Conservation (phyloP, 805 yeast genomes). For the Suhomyces pyralidae region DNA sequence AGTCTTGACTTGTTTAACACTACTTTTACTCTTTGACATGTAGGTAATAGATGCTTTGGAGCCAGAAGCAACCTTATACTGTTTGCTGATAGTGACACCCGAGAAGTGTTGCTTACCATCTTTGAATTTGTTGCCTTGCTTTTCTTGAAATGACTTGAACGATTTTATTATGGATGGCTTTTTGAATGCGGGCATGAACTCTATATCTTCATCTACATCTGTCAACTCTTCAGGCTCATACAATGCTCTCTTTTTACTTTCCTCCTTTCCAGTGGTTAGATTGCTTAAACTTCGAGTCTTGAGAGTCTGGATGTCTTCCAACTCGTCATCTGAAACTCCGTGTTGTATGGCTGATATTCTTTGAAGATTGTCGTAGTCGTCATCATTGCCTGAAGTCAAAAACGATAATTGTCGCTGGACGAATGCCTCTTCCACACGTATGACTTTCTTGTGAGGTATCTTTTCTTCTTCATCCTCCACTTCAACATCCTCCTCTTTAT, state of each 20-base stretch:
- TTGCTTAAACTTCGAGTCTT: constrained; percentile 41
- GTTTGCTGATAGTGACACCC: constrained; percentile 52
- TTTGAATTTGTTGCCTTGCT: constrained; percentile 39
- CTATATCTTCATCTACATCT: constrained; percentile 26
- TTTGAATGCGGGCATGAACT: constrained; percentile 38
- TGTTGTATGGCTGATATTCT: constrained; percentile 33
- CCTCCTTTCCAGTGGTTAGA: constrained; percentile 22
- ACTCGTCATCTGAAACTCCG: constrained; percentile 37
- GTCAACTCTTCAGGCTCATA: constrained; percentile 14
- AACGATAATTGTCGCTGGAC: constrained; percentile 58
- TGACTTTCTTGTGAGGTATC: constrained; percentile 29
- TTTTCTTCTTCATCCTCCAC: constrained; percentile 17
- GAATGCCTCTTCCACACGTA: constrained; percentile 49
- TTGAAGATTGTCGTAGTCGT: constrained; percentile 27
- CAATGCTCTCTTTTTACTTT: constrained; percentile 10
- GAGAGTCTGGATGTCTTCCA: constrained; percentile 45
- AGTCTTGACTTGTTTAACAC: constrained; percentile 24
- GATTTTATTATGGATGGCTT: constrained; percentile 48
- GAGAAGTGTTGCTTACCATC: constrained; percentile 35
- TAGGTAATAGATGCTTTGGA: constrained; percentile 58
- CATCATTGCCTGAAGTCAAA: constrained; percentile 32
- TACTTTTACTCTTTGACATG: constrained; percentile 35
- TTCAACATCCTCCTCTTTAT: constrained; percentile 11
- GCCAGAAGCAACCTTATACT: constrained; percentile 54
- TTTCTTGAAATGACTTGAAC: constrained; percentile 38